Conservation (phyloP, 768 basidiomycete genomes). For the Leccinum uliginosum region DNA sequence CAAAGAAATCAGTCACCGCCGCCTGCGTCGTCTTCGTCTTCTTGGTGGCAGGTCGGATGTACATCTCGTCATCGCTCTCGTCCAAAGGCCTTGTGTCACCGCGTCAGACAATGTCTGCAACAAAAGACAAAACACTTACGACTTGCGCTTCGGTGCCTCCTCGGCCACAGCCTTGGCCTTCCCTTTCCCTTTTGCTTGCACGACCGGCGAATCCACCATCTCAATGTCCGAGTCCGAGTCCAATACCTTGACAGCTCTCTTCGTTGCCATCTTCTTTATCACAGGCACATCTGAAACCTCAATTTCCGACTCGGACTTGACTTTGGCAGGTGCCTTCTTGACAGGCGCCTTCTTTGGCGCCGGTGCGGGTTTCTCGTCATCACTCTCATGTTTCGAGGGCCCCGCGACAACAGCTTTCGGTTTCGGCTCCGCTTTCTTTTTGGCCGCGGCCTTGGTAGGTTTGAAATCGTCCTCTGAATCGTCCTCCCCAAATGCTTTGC, state of each 20-base stretch:
- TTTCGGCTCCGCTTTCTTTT: constrained; percentile 32
- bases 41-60: constrained; percentile 48
- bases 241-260: constrained; percentile 20
- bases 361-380: constrained; percentile 31
- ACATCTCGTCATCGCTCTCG: constrained; percentile 36
- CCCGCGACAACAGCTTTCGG: constrained; percentile 30
- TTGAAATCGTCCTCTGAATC: constrained; percentile 55
- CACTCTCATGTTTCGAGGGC: constrained; percentile 43
- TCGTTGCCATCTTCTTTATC: constrained; percentile 19
- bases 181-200: constrained; percentile 37
- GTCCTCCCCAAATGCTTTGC: constrained; percentile 32
- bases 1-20: constrained; percentile 58
- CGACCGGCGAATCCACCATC: constrained; percentile 23
- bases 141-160: constrained; percentile 59
- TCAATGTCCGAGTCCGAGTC: constrained; percentile 40
- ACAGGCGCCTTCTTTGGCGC: constrained; percentile 29
- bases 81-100: constrained; percentile 27
- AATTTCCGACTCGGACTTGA: constrained; percentile 38
- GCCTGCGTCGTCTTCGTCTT: constrained; percentile 43
- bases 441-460: constrained; percentile 44
- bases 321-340: constrained; percentile 31
- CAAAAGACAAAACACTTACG: constrained; percentile 35
- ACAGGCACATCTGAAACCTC: constrained; percentile 26
- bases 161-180: constrained; percentile 38
- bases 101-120: constrained; percentile 9